Base-by-base conservation (phyloP, 495 filamentous ascomycete genomes). In the Penicillium taxi region DNA sequence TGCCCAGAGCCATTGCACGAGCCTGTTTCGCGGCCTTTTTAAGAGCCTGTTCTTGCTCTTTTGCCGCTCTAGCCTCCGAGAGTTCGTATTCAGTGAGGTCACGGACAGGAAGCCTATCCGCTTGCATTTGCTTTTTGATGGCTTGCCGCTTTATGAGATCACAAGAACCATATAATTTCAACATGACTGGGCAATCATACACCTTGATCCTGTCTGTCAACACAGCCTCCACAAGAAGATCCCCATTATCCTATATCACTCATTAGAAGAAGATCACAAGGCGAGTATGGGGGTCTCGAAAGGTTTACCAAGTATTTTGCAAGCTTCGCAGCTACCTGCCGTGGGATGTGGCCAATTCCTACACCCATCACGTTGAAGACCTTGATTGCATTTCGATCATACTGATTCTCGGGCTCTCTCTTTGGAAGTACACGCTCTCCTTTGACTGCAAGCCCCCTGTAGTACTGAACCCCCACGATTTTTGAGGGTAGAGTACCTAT, bases 271-370 rank as follows among this genome's bases (percentile, higher is more conserved):
- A n/a, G n/a, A n/a, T n/a, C n/a, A n/a, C n/a, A n/a, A n/a, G n/a
- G n/a, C n/a, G n/a, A n/a, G n/a, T n/a, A n/a, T n/a, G n/a, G n/a
- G n/a, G n/a, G n/a, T n/a, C n/a, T n/a, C n/a, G n/a, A n/a, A n/a
- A n/a, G n/a, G n/a, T n/a, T 35, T 47, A 77, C 82, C 50, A 95
- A 70, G 48, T 86, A 88, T 1, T 69, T 73, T 0, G 85, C 81
- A 16, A 96, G 64, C 53, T 84, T 88, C 9, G 64, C 59, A 2
- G 81, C 85, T 18, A 85, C 52, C 0, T 37, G 53, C 9, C 74
- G 62, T 2, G 84, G 81, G 26, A 96, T 71, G 56, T 94, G 85
- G 2, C 89, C 89, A 40, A 94, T 82, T 48, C 94, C 87, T 2
- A 40, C 54, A 14, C 80, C 71, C 57, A 82, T 74, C n/a, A 87